Evolutionary conservation across 2,329 filamentous ascomycete species (phyloP).

Genomic region (Microdochium nivale): DNA sequence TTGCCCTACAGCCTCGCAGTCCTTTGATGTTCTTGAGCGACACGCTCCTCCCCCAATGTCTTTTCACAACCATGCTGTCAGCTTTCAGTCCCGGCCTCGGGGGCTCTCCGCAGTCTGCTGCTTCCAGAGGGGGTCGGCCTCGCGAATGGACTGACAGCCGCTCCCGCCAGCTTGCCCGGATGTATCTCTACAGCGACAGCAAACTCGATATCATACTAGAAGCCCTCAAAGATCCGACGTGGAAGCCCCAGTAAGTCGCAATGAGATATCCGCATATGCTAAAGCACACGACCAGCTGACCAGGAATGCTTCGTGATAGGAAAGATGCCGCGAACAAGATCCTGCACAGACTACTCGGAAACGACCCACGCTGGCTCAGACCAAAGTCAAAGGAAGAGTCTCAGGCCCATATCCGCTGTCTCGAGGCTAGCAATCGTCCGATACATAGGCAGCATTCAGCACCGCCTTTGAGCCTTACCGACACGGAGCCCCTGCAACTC

Average conservation of each 20-base stretch:
- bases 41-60: neutral
- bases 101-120: neutral
- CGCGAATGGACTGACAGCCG: constrained; percentile 46
- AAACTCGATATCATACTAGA: constrained; percentile 40
- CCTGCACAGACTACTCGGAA: constrained; percentile 45
- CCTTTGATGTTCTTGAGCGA: neutral
- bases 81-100: neutral
- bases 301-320: constrained; percentile 21
- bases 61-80: neutral
- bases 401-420: constrained; percentile 33
- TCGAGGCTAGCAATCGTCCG: constrained; percentile 23
- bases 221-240: constrained; percentile 36
- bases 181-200: constrained; percentile 49
- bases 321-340: constrained; percentile 52
- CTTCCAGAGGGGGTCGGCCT: constrained; percentile 34
- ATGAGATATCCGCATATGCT: neutral
- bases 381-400: constrained; percentile 43
- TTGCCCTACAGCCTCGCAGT: neutral
- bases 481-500: constrained; percentile 12
- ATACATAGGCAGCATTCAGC: constrained; percentile 15
- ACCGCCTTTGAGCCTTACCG: constrained; percentile 13
- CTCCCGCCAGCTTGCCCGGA: constrained; percentile 42
- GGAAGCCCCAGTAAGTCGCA: constrained; percentile 34
- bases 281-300: constrained; percentile 3
- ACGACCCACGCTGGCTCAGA: constrained; percentile 49